A percentile compares a stretch with the other conserved stretches of the same genome.
phyloP scores from a whole-genome alignment of 306 rosid species.

The Oemleria cerasiformis region DNA sequence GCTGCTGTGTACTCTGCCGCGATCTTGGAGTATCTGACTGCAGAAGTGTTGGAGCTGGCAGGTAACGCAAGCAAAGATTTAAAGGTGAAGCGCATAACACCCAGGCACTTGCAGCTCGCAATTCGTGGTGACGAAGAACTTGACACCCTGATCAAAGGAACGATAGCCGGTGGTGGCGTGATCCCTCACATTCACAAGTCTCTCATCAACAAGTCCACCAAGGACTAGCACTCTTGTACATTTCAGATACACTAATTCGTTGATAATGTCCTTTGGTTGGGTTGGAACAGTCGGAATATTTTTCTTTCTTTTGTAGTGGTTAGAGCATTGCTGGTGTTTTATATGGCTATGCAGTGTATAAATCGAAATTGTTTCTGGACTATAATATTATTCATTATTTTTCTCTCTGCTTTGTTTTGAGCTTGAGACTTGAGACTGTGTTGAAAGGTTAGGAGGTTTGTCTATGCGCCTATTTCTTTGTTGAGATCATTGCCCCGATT shows the following conservation, averaged over 20 bases:
- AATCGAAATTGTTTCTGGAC: background rate
- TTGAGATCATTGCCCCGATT: too few relatives aligned
- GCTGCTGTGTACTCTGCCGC: slow-evolving; percentile 37
- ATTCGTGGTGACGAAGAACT: slow-evolving; percentile 33
- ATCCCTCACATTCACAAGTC: slow-evolving; percentile 38
- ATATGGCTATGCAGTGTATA: background rate
- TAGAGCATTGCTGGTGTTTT: background rate
- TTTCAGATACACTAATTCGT: slow-evolving; percentile 11
- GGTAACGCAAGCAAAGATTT: slow-evolving; percentile 40
- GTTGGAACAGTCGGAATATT: background rate
- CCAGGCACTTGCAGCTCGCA: slow-evolving; percentile 37
- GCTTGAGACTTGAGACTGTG: too few relatives aligned
- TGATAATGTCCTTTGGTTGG: background rate
- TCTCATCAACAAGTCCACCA: slow-evolving; percentile 36
- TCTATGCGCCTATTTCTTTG: too few relatives aligned
- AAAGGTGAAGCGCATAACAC: slow-evolving; percentile 40
- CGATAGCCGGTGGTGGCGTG: slow-evolving; percentile 38
- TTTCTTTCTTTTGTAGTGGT: background rate
- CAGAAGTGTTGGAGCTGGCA: slow-evolving; percentile 38
- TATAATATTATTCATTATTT: too few relatives aligned
- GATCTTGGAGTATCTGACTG: slow-evolving; percentile 32
- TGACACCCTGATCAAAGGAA: slow-evolving; percentile 37
- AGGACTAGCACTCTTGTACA: slow-evolving; percentile 28
- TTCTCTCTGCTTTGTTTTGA: too few relatives aligned
- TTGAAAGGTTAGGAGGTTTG: too few relatives aligned